Conservation (phyloP, 2,329 filamentous ascomycete genomes). For the Mollisia scopiformis region DNA sequence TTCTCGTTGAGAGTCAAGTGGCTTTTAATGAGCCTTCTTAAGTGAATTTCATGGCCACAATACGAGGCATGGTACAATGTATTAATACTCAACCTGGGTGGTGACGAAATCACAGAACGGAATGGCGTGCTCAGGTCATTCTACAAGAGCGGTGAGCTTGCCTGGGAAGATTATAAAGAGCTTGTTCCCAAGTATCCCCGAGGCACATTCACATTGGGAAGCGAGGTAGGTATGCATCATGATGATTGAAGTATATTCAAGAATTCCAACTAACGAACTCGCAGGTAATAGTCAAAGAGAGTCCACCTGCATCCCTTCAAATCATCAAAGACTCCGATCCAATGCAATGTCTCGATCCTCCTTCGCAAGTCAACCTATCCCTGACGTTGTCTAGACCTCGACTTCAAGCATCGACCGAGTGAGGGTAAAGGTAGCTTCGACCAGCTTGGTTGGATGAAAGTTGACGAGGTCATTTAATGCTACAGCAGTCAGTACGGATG, state of each 20-base stretch:
- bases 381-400: not conserved
- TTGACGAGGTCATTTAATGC: constrained; percentile 2
- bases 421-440: not conserved
- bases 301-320: not conserved
- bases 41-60: too few species aligned
- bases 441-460: not conserved
- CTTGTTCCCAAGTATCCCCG: too few species aligned
- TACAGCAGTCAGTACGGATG: not conserved
- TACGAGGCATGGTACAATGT: not conserved
- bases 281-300: not conserved
- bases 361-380: not conserved
- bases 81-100: not conserved
- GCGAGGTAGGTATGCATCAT: not conserved
- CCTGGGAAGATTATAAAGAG: not conserved
- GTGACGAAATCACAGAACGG: not conserved
- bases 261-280: not conserved
- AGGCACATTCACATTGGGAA: too few species aligned
- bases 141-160: not conserved
- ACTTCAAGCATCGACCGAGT: not conserved
- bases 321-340: not conserved
- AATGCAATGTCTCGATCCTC: not conserved
- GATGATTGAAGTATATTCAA: not conserved
- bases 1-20: too few species aligned
- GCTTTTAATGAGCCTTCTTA: too few species aligned
- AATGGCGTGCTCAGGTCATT: not conserved